phyloP scores from a whole-genome alignment of 2,329 filamentous ascomycete genomes.

The Chrysoporthe deuterocubensis region DNA sequence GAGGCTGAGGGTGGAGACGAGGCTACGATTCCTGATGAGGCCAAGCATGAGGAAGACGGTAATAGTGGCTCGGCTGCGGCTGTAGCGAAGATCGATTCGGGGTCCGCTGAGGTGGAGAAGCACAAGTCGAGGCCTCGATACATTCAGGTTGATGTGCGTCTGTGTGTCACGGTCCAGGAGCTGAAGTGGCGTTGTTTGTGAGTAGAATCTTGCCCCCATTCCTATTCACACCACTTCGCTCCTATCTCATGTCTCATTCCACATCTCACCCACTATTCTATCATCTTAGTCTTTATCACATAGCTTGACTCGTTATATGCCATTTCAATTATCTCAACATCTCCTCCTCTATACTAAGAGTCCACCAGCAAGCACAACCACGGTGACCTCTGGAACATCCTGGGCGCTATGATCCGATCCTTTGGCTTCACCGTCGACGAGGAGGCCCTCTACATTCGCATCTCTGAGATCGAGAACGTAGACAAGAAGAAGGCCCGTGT shows the following conservation, averaged over 20 bases:
- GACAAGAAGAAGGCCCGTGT: constrained; percentile 63
- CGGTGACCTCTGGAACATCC: constrained; percentile 69
- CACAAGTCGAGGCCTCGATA: constrained; percentile 38
- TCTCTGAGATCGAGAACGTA: constrained; percentile 67
- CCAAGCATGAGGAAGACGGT: constrained; percentile 23
- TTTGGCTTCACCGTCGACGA: constrained; percentile 71
- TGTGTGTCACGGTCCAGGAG: constrained; percentile 48
- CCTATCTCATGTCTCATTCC: background rate
- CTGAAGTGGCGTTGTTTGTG: constrained; percentile 67
- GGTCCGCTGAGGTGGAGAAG: background rate
- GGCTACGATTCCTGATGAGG: constrained; percentile 13
- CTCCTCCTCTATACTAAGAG: background rate
- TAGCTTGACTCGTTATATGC: no score
- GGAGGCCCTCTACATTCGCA: constrained; percentile 64
- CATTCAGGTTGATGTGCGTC: constrained; percentile 72
- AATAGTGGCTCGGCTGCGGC: constrained; percentile 15
- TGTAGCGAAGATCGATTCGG: background rate
- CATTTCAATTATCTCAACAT: no score
- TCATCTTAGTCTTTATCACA: no score
- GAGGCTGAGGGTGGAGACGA: background rate
- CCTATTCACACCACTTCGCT: background rate
- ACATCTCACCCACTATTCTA: background rate
- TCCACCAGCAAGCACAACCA: constrained; percentile 61
- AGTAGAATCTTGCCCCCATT: background rate
- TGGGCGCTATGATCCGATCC: constrained; percentile 66